These are phyloP conservation scores for Acanthamoeba sp. DNA, from an alignment of 208 protist species.

Conservation along the genomic window DNA sequence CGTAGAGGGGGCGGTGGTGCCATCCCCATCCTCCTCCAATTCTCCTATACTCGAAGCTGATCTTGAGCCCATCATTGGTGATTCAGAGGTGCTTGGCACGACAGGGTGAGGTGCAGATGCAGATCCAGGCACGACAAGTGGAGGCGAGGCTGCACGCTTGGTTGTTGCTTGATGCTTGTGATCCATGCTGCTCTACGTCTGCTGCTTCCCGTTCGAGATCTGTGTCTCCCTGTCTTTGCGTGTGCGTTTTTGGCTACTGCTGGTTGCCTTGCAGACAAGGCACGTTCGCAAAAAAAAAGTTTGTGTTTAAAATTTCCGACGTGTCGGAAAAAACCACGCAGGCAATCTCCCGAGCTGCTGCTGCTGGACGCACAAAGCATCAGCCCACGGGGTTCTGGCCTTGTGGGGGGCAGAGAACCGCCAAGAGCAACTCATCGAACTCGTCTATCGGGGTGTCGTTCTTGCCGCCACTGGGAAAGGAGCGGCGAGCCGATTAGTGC, in stretches of 20 bases:
- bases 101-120: neutral
- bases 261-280: neutral
- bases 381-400: neutral
- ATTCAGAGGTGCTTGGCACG: neutral
- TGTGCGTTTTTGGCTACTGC: too few species aligned
- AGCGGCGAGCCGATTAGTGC: neutral
- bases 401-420: neutral
- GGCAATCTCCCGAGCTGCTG: too few species aligned
- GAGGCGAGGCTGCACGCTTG: neutral
- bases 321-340: too few species aligned
- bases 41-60: neutral
- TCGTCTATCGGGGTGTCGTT: neutral
- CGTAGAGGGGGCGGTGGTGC: neutral
- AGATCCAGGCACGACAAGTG: neutral
- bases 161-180: neutral
- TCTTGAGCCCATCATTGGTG: neutral
- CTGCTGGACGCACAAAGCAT: neutral
- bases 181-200: neutral
- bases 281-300: too few species aligned
- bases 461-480: neutral
- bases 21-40: neutral
- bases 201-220: too few species aligned
- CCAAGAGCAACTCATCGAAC: neutral
- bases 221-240: too few species aligned
- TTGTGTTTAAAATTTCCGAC: too few species aligned